Conservation (phyloP, 1,284 basidiomycete species). For the Caloboletus inedulis region DNA sequence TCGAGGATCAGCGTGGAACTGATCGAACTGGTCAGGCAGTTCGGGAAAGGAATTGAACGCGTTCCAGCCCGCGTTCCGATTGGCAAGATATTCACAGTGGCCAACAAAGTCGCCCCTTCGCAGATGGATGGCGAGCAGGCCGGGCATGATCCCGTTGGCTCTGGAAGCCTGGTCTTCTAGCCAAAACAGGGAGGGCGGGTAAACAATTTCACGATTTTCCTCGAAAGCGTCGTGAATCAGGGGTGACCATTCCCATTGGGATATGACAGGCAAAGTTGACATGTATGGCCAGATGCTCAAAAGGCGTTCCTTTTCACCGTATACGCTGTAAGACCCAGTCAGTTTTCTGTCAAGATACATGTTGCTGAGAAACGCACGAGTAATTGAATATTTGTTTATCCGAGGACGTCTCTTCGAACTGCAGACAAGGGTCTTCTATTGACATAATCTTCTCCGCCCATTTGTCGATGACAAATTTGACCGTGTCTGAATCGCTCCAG, state of each 20-base stretch:
- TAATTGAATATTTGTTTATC: slow-evolving; percentile 33
- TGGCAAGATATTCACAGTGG: slow-evolving; percentile 47
- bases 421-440: slow-evolving; percentile 35
- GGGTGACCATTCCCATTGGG: slow-evolving; percentile 38
- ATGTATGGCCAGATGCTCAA: slow-evolving; percentile 38
- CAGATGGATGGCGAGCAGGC: slow-evolving; percentile 54
- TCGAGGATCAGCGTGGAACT: slow-evolving; percentile 12
- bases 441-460: slow-evolving; percentile 34
- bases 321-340: slow-evolving; percentile 26
- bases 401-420: slow-evolving; percentile 26
- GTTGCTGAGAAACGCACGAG: slow-evolving; percentile 20
- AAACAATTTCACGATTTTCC: slow-evolving; percentile 33
- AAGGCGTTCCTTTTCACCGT: slow-evolving; percentile 29
- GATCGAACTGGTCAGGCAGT: slow-evolving; percentile 36
- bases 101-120: slow-evolving; percentile 54
- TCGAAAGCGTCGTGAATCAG: slow-evolving; percentile 36
- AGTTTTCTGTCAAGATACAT: not conserved
- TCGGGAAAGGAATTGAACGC: slow-evolving; percentile 42
- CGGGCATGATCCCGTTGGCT: slow-evolving; percentile 15
- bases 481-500: slow-evolving; percentile 22
- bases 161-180: not conserved
- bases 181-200: slow-evolving; percentile 19
- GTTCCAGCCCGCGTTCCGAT: slow-evolving; percentile 37
- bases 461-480: slow-evolving; percentile 27
- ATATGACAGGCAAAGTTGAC: slow-evolving; percentile 36